These are phyloP conservation scores for Cantharellus cinnabarinus DNA, from an alignment of 768 basidiomycete genomes.

Conservation along the genomic window DNA sequence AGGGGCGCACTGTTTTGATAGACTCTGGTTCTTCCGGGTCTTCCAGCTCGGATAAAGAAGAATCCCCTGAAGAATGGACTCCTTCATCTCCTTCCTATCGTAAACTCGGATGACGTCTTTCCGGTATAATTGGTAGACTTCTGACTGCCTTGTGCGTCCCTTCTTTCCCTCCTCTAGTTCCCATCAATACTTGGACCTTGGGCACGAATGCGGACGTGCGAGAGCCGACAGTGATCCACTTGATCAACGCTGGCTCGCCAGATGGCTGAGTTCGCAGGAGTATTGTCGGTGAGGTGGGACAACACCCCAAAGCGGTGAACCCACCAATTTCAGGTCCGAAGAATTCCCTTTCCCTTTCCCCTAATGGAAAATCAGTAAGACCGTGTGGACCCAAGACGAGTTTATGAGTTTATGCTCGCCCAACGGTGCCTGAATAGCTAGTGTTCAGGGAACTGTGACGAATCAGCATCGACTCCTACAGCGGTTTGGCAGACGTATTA, in stretches of 20 bases:
- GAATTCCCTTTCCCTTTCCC: constrained; percentile 38
- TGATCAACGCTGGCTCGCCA: constrained; percentile 49
- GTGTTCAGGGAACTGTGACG: constrained; percentile 42
- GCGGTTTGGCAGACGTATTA: constrained; percentile 36
- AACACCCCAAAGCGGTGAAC: constrained; percentile 11
- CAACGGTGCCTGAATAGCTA: constrained; percentile 54
- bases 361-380: constrained; percentile 15
- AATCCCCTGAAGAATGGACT: too few relatives aligned
- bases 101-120: background rate
- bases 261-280: constrained; percentile 26
- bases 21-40: too few relatives aligned
- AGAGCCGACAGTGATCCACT: constrained; percentile 56
- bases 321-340: constrained; percentile 26
- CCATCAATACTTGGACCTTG: constrained; percentile 29
- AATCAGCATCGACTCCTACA: constrained; percentile 50
- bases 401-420: constrained; percentile 19
- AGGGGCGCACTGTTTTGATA: too few relatives aligned
- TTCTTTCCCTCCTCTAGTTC: background rate
- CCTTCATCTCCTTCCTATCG: background rate
- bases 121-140: too few relatives aligned
- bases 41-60: too few relatives aligned
- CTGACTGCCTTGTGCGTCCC: too few relatives aligned
- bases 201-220: constrained; percentile 53
- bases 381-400: background rate
- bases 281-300: background rate